Evolutionary conservation across 2,329 filamentous ascomycete genomes (phyloP).

Genomic region (Fusarium sp.): DNA sequence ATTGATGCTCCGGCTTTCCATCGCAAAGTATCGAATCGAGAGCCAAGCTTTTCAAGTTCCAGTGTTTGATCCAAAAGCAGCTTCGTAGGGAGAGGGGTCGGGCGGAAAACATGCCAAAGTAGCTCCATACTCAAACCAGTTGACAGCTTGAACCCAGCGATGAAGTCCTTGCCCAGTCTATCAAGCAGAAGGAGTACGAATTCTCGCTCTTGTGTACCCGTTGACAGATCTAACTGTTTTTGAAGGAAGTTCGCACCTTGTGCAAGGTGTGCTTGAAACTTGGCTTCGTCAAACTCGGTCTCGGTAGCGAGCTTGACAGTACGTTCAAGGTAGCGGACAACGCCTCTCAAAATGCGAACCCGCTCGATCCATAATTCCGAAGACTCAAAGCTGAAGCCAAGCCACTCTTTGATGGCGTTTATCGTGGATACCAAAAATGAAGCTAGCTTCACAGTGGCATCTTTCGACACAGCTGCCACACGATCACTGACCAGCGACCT

Average conservation of each 20-base stretch:
- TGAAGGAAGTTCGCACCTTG: conserved; percentile 61
- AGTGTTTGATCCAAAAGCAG: conserved; percentile 60
- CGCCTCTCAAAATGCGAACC: conserved; percentile 50
- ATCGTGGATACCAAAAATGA: conserved; percentile 63
- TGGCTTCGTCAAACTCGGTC: conserved; percentile 68
- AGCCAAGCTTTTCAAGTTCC: conserved; percentile 67
- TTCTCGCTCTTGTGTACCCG: conserved; percentile 48
- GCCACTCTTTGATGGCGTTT: conserved; percentile 57
- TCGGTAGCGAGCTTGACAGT: conserved; percentile 63
- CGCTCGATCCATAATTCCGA: conserved; percentile 52
- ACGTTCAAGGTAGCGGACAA: conserved; percentile 67
- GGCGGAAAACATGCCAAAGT: conserved; percentile 80
- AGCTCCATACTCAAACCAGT: conserved; percentile 84
- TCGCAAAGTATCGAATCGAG: conserved; percentile 70
- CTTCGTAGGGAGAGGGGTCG: conserved; percentile 65
- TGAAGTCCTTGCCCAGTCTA: conserved; percentile 69
- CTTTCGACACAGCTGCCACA: conserved; percentile 68
- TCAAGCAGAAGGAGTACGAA: conserved; percentile 57
- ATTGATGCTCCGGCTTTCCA: conserved; percentile 69
- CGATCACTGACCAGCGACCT: conserved; percentile 67
- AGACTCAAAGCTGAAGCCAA: conserved; percentile 52
- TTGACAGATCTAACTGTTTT: conserved; percentile 46
- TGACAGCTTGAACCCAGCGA: conserved; percentile 75
- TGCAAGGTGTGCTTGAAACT: conserved; percentile 72
- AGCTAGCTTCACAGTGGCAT: conserved; percentile 68